Conservation (phyloP, 345 rosid species). For the Eucalyptus cloeziana region DNA sequence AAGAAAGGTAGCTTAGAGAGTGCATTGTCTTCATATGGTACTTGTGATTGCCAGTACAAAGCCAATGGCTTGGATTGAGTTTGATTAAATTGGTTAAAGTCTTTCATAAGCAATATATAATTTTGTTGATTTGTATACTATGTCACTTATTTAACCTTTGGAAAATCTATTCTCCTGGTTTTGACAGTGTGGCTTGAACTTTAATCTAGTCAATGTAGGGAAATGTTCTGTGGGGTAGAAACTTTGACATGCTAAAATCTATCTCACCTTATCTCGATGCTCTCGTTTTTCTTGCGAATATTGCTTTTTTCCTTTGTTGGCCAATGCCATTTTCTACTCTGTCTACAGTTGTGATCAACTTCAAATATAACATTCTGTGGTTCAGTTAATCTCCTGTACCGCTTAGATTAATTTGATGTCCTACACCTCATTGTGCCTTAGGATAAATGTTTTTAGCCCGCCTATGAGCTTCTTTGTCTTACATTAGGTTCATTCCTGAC, state of each 20-base stretch:
- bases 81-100: background rate
- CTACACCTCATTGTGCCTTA: background rate
- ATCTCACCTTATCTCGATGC: background rate
- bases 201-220: background rate
- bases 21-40: background rate
- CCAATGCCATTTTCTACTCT: background rate
- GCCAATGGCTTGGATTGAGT: background rate
- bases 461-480: background rate
- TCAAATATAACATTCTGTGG: background rate
- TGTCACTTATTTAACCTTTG: background rate
- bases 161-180: background rate
- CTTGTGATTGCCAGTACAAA: background rate
- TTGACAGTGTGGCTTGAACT: background rate
- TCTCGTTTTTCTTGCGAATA: background rate
- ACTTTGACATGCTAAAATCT: background rate
- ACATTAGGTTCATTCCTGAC: background rate
- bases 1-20: background rate
- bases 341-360: background rate
- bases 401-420: background rate
- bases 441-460: rapidly evolving
- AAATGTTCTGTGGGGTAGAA: background rate
- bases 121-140: background rate
- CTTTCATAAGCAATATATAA: background rate
- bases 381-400: background rate
- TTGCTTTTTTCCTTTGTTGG: background rate